Evolutionary conservation across 1,284 basidiomycete species (phyloP).

Genomic region (Ustilago cynodontis): DNA sequence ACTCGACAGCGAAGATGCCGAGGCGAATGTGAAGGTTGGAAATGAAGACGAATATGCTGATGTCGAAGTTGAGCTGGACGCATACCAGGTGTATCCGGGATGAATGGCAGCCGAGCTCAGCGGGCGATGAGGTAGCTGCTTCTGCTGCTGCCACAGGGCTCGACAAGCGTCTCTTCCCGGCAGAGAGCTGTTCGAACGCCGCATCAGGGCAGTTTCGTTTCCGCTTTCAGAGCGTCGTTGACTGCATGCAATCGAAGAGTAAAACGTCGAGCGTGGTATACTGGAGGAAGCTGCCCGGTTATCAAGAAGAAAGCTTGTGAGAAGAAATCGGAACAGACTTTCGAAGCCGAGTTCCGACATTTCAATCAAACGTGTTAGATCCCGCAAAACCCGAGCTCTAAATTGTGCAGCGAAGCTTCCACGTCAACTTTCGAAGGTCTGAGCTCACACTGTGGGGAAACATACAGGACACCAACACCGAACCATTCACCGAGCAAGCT

Average conservation of each 20-base stretch:
- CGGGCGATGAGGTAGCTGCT: slow-evolving; percentile 19
- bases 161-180: slow-evolving; percentile 28
- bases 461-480: slow-evolving; percentile 4
- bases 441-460: slow-evolving; percentile 7
- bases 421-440: slow-evolving; percentile 29
- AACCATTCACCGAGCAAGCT: not conserved
- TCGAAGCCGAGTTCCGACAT: slow-evolving; percentile 28
- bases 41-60: slow-evolving; percentile 5
- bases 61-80: slow-evolving; percentile 11
- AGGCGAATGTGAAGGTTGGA: slow-evolving; percentile 8
- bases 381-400: slow-evolving; percentile 14
- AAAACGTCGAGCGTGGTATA: not conserved
- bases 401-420: slow-evolving; percentile 21
- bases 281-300: not conserved
- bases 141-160: slow-evolving; percentile 17
- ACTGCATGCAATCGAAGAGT: not conserved
- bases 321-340: slow-evolving; percentile 22
- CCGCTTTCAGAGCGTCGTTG: not conserved
- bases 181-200: slow-evolving; percentile 27
- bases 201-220: slow-evolving; percentile 11
- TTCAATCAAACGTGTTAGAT: not conserved
- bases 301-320: slow-evolving; percentile 1
- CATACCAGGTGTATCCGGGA: slow-evolving; percentile 14
- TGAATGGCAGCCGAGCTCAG: slow-evolving; percentile 30
- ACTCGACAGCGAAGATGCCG: not conserved